phyloP scores from a whole-genome alignment of 2,329 filamentous ascomycete genomes.

The Leptosphaerulina australis region DNA sequence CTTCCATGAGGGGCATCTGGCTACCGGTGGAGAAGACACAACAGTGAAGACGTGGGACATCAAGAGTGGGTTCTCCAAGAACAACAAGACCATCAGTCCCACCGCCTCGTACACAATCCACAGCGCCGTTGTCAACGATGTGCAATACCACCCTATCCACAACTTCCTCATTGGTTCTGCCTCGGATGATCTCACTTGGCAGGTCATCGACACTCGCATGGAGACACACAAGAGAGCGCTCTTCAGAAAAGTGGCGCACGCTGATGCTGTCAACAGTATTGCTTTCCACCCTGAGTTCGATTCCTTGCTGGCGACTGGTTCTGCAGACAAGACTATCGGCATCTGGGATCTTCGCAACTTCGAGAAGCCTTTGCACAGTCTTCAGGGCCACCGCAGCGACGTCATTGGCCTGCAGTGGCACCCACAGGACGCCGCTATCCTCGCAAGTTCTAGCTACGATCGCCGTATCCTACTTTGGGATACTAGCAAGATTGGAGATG shows the following conservation, averaged over 20 bases:
- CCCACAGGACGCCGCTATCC: conserved; percentile 83
- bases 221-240: conserved; percentile 69
- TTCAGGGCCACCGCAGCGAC: conserved; percentile 85
- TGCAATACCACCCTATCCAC: conserved; percentile 90
- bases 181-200: conserved; percentile 91
- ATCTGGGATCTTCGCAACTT: conserved; percentile 95
- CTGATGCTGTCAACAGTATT: conserved; percentile 93
- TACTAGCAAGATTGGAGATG: conserved; percentile 85
- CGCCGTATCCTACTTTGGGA: conserved; percentile 97
- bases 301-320: conserved; percentile 87
- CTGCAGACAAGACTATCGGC: conserved; percentile 91
- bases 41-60: conserved; percentile 95
- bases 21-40: conserved; percentile 88
- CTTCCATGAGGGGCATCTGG: conserved; percentile 78
- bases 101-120: conserved; percentile 84
- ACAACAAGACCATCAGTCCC: conserved; percentile 72
- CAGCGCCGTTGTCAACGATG: conserved; percentile 90
- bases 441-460: conserved; percentile 92
- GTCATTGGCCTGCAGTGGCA: conserved; percentile 96
- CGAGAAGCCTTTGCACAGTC: conserved; percentile 84
- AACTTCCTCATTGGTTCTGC: conserved; percentile 84
- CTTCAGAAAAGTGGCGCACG: conserved; percentile 75
- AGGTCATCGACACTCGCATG: conserved; percentile 86
- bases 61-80: conserved; percentile 70
- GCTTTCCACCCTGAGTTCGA: conserved; percentile 94